phyloP scores from a whole-genome alignment of 2,329 filamentous ascomycete genomes.

The Fusarium coicis region DNA sequence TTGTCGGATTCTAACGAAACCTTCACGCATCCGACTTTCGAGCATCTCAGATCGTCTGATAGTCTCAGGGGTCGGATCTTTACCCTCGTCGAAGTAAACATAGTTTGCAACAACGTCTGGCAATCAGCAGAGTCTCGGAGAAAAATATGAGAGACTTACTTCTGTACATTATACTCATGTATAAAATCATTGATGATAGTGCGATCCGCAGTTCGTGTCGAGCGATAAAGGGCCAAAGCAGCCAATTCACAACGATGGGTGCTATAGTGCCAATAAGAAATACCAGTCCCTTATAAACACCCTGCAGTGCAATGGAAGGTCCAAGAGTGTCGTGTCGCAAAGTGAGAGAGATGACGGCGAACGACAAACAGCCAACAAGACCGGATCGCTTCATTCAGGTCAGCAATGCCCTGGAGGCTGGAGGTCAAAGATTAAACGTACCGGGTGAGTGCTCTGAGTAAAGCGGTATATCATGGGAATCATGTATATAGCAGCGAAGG shows the following conservation, averaged over 20 bases:
- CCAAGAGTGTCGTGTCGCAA: constrained; percentile 46
- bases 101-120: constrained; percentile 64
- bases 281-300: constrained; percentile 59
- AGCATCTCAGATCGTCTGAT: constrained; percentile 66
- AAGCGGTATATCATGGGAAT: constrained; percentile 69
- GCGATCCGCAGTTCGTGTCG: constrained; percentile 67
- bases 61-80: constrained; percentile 62
- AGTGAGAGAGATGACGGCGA: constrained; percentile 63
- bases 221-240: constrained; percentile 70
- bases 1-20: constrained; percentile 67
- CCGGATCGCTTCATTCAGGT: constrained; percentile 59
- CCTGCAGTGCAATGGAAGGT: constrained; percentile 53
- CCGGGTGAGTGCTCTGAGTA: constrained; percentile 64
- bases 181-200: constrained; percentile 66
- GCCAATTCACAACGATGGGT: constrained; percentile 67
- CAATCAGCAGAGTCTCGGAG: background rate
- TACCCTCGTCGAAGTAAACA: constrained; percentile 66
- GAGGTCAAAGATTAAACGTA: constrained; percentile 40
- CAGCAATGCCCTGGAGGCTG: constrained; percentile 1
- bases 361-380: constrained; percentile 67
- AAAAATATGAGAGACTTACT: constrained; percentile 46
- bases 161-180: constrained; percentile 67
- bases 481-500: constrained; percentile 67
- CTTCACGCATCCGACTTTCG: constrained; percentile 68
- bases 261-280: constrained; percentile 65